A percentile compares a stretch with the other conserved stretches of the same genome.
phyloP scores from a whole-genome alignment of 1,139 yeast genomes.

The Sugiyamaella neomexicana region DNA sequence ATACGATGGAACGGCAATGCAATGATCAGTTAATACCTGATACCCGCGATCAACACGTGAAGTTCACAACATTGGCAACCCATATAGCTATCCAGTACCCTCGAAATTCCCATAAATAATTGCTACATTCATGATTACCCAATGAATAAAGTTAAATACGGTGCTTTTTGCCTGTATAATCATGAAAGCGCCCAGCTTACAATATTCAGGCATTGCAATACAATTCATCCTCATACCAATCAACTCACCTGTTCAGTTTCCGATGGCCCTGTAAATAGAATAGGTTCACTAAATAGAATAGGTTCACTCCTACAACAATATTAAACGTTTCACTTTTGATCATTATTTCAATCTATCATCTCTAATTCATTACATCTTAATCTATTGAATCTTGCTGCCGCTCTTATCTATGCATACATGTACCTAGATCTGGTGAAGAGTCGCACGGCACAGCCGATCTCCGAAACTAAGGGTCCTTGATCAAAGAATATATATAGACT shows the following conservation, averaged over 20 bases:
- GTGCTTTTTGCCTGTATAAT: slow-evolving; percentile 65
- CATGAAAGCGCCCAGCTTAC: slow-evolving; percentile 68
- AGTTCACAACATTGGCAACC: slow-evolving; percentile 79
- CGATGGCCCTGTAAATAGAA: slow-evolving; percentile 52
- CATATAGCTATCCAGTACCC: slow-evolving; percentile 90
- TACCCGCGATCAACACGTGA: too few relatives aligned
- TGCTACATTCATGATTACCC: slow-evolving; percentile 96
- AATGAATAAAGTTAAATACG: slow-evolving; percentile 73
- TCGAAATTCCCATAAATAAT: slow-evolving; percentile 69
- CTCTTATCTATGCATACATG: background rate
- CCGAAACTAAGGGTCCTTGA: background rate
- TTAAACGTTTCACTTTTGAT: too few relatives aligned
- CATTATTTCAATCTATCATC: background rate
- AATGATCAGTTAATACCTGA: too few relatives aligned
- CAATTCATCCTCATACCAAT: slow-evolving; percentile 80
- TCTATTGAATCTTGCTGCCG: background rate
- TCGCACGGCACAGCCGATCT: background rate
- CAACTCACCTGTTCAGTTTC: slow-evolving; percentile 44
- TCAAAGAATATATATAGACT: too few relatives aligned
- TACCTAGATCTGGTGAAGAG: background rate
- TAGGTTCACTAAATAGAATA: too few relatives aligned
- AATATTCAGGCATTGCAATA: slow-evolving; percentile 60
- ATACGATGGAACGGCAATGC: too few relatives aligned
- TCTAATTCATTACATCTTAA: too few relatives aligned
- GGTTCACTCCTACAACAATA: too few relatives aligned